phyloP scores from a whole-genome alignment of 2,329 filamentous ascomycete genomes.

The Diplodia corticola region DNA sequence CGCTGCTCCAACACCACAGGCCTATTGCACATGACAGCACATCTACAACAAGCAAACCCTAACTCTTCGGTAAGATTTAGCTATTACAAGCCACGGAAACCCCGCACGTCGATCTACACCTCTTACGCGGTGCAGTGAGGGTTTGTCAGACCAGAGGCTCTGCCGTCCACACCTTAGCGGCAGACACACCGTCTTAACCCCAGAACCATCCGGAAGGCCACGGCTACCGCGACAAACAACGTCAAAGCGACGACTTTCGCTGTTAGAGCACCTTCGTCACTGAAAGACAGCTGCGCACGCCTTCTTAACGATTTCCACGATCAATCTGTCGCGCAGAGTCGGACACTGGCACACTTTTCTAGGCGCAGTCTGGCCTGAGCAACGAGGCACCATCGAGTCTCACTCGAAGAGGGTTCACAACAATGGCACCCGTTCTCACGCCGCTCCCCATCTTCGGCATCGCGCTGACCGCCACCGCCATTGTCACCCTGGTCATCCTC shows the following conservation, averaged over 20 bases:
- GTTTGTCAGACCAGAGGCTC: neutral
- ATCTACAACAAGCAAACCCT: neutral
- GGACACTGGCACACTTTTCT: neutral
- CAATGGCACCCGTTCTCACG: neutral
- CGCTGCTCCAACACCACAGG: neutral
- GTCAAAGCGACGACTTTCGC: neutral
- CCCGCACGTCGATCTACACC: neutral
- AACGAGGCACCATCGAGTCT: neutral
- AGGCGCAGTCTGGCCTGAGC: no score
- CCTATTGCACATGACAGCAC: conserved; percentile 8
- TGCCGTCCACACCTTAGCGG: neutral
- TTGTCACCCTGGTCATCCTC: neutral
- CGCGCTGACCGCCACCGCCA: neutral
- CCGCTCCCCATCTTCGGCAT: conserved; percentile 1
- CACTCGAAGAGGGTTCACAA: neutral
- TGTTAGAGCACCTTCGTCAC: neutral
- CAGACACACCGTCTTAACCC: neutral
- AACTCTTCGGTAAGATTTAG: neutral
- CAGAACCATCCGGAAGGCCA: neutral
- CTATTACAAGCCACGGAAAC: neutral
- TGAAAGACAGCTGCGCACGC: neutral
- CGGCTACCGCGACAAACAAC: neutral
- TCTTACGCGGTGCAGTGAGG: neutral
- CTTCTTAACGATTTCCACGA: neutral
- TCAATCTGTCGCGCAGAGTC: neutral